These are phyloP conservation scores for Neolecta irregularis DNA, from an alignment of 1,139 yeast species.

Conservation along the genomic window DNA sequence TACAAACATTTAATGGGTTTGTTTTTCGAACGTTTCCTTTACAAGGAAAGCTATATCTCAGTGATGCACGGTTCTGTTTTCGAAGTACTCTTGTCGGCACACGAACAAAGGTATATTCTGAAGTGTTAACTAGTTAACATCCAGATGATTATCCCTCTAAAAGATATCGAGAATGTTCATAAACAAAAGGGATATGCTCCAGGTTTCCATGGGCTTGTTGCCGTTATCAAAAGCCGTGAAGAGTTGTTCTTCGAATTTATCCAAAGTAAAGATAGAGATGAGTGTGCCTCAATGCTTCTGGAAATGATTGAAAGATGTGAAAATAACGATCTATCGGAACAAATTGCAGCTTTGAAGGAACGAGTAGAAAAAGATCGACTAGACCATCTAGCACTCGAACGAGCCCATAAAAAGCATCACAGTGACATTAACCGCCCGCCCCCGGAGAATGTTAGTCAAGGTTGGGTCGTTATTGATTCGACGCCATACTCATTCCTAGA, in stretches of 20 bases:
- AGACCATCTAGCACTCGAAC: constrained; percentile 19
- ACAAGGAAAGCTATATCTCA: constrained; percentile 69
- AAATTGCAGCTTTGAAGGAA: too few species aligned
- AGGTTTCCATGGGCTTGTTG: constrained; percentile 52
- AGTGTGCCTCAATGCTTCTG: constrained; percentile 48
- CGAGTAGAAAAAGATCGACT: constrained; percentile 15
- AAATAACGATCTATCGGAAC: constrained; percentile 8
- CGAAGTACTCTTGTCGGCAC: constrained; percentile 69
- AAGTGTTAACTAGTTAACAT: too few species aligned
- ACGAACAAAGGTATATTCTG: too few species aligned
- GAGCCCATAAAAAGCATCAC: neutral
- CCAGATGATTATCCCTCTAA: constrained; percentile 73
- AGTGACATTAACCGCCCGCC: too few species aligned
- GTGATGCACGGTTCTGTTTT: constrained; percentile 54
- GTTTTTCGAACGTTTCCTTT: constrained; percentile 56
- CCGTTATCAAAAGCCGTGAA: constrained; percentile 58
- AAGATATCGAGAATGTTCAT: constrained; percentile 52
- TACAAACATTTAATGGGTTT: constrained; percentile 60
- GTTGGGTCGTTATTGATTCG: neutral
- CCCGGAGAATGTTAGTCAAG: too few species aligned
- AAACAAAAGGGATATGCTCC: constrained; percentile 51
- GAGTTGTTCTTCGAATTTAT: constrained; percentile 66
- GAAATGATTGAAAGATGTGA: constrained; percentile 31
- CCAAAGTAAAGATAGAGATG: constrained; percentile 50
- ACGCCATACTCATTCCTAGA: constrained; percentile 9